Base-by-base conservation (phyloP, 805 yeast species). In the Kodamaea kaohsiungensis region DNA sequence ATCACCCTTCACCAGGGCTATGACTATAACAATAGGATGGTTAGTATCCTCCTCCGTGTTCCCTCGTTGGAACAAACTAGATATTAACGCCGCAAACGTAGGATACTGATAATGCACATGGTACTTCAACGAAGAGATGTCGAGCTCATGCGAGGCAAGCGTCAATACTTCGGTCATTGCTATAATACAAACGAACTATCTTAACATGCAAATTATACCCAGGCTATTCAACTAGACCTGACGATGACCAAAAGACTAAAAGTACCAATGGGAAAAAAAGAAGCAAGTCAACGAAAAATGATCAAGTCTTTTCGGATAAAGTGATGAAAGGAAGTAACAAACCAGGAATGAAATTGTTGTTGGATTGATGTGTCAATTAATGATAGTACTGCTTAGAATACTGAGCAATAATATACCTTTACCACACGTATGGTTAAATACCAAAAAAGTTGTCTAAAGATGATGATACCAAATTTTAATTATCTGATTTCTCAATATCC, bases 21-120 rank as follows among this genome's bases (percentile, higher is more conserved):
- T 54, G 1, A 71, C 64, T 5, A 75, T 59, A 19, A 72, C 66
- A 7, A 73, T 68, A 13, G 75, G 67, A 48, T 63, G 62, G 54
- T 63, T 63, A n/a, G 64, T 55, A 53, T 75, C 78, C n/a, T 49
- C 37, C 56, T 76, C 79, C 37, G 49, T 57, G 57, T 67, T 71
- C 8, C 74, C 75, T 49, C 65, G 63, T 43, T 58, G 53, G 57
- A 74, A 73, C 30, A 75, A 56, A 46, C 59, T 48, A 30, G 58
- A 33, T n/a, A 71, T 53, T 53, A 66, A 62, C 47, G 53, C 57
- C 22, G 49, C 56, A 51, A 60, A 65, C 19, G 51, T 17, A 16
- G 38, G 15, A 38, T 42, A 54, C 16, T 54, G 48, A 8, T 12
- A 19, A 25, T 27, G 46, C 10, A 46, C 9, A 10, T 38, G 17